Evolutionary conservation across 495 filamentous ascomycete species (phyloP), one percentile per base, ranked within the genome.

Genomic region (Aspergillus cavernicola): DNA sequence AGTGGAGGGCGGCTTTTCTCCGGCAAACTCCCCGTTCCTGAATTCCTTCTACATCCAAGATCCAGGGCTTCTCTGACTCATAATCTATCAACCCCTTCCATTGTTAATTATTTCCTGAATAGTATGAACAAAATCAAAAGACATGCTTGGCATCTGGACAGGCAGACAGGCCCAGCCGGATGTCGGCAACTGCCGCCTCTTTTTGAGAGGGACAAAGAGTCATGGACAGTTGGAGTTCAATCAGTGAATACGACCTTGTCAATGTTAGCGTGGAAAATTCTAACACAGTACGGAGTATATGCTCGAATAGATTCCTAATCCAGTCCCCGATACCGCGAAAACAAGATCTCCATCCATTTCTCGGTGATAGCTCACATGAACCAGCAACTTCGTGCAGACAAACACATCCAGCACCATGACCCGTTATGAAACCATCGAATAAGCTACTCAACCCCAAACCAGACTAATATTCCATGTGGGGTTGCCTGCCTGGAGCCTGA

Each of bases 161-260:
- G 44, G 13, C 44, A 36, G 19, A 31, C 28, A 47, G 26, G 44
- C 44, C 44, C 44, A 47, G 44, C 29, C 44, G 44, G 44, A 16
- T 47, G 44, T 47, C 44, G 44, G 44, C 44, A 47, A 47, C 18
- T 47, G 16, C 44, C 44, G 44, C 36, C 44, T 35, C 31, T 36
- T 20, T 10, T 10, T 19, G n/a, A 4, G 24, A 28, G 24, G 24
- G 24, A 28, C 24, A 4, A 9, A 4, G 4, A 28, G 24, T 28
- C 15, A 46, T 11, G 36, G 26, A 8, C 28, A 3, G 43, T 20
- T 31, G 28, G 28, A 4, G n/a, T 19, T 15, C 44, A 33, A 31
- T 47, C 5, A 23, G 31, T 38, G n/a, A 29, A 47, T 33, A 22
- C 44, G 18, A 24, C 31, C 19, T n/a, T 24, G 26, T 9, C 9